Evolutionary conservation across 495 filamentous ascomycete genomes (phyloP).

Genomic region (Tricharina praecox): DNA sequence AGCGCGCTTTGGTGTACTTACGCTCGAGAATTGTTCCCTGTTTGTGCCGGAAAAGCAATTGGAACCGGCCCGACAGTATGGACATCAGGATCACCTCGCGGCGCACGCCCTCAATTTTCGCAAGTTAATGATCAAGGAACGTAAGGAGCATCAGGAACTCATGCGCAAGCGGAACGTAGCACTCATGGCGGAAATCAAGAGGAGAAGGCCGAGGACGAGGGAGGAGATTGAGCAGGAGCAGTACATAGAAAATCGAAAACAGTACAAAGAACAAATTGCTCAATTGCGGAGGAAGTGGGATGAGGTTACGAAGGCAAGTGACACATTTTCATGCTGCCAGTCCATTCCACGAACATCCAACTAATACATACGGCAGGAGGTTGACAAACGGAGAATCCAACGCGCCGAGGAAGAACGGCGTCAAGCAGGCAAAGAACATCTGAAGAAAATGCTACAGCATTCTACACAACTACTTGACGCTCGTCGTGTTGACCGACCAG

Average conservation of each 20-base stretch:
- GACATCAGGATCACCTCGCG: constrained; percentile 69
- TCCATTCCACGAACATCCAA: no score
- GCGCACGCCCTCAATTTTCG: constrained; percentile 68
- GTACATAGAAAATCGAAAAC: constrained; percentile 24
- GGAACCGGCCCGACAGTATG: constrained; percentile 58
- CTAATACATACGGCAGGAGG: constrained; percentile 14
- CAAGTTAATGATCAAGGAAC: constrained; percentile 57
- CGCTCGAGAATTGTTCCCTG: constrained; percentile 49
- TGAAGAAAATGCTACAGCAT: constrained; percentile 26
- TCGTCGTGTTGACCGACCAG: constrained; percentile 16
- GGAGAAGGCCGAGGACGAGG: constrained; percentile 47
- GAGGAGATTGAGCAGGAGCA: constrained; percentile 50
- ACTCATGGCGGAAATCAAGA: constrained; percentile 27
- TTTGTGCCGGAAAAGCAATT: constrained; percentile 62
- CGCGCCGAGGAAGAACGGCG: constrained; percentile 25
- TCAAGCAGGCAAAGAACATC: constrained; percentile 22
- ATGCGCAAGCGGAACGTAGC: constrained; percentile 45
- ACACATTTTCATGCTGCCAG: background rate
- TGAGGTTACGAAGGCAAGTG: constrained; percentile 23
- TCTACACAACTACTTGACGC: constrained; percentile 25
- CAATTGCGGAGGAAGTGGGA: constrained; percentile 26
- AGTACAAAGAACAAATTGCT: constrained; percentile 24
- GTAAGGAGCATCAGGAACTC: constrained; percentile 47
- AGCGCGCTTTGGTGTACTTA: constrained; percentile 54
- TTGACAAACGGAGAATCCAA: constrained; percentile 19